These are phyloP conservation scores for Aspergillus glaucus DNA, from an alignment of 2,329 filamentous ascomycete species.

Conservation along the genomic window DNA sequence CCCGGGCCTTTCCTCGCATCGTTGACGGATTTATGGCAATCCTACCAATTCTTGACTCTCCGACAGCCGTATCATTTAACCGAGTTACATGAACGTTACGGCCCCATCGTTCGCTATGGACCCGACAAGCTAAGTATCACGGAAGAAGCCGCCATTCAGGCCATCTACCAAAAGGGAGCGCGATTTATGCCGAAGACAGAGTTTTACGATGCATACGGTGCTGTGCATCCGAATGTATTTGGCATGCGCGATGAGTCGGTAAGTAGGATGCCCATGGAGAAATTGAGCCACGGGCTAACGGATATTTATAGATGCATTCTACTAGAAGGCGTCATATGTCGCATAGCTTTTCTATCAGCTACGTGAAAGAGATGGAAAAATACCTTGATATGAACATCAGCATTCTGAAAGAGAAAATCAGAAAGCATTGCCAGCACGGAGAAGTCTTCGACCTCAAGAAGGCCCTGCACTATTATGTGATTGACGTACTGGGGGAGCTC, in stretches of 20 bases:
- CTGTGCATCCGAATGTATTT: slow-evolving; percentile 28
- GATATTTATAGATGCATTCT: not conserved
- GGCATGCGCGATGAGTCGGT: slow-evolving; percentile 26
- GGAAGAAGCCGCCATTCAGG: slow-evolving; percentile 19
- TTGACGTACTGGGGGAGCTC: slow-evolving; percentile 10
- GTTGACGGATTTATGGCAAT: slow-evolving; percentile 28
- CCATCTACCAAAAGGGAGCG: slow-evolving; percentile 23
- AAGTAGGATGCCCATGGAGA: not conserved
- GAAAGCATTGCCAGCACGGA: slow-evolving; percentile 1
- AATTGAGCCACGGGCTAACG: not conserved
- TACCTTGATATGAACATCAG: slow-evolving; percentile 26
- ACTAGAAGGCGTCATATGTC: slow-evolving; percentile 5
- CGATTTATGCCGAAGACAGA: slow-evolving; percentile 27
- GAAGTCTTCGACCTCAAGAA: slow-evolving; percentile 27
- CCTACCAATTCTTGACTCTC: slow-evolving; percentile 19
- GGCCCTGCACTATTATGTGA: slow-evolving; percentile 16
- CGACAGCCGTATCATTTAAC: slow-evolving; percentile 17
- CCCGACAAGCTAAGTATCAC: slow-evolving; percentile 27
- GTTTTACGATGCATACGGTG: slow-evolving; percentile 30
- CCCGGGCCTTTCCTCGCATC: slow-evolving; percentile 27
- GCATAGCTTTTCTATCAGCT: slow-evolving; percentile 26
- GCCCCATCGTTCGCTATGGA: slow-evolving; percentile 23
- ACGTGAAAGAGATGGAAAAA: slow-evolving; percentile 32
- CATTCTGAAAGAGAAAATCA: slow-evolving; percentile 20
- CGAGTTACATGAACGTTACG: slow-evolving; percentile 19